A percentile compares a stretch with the other conserved stretches of the same genome.
Conservation (phyloP, 192 early-diverging fungal genomes). For the Phycomyces blakesleeanus region DNA sequence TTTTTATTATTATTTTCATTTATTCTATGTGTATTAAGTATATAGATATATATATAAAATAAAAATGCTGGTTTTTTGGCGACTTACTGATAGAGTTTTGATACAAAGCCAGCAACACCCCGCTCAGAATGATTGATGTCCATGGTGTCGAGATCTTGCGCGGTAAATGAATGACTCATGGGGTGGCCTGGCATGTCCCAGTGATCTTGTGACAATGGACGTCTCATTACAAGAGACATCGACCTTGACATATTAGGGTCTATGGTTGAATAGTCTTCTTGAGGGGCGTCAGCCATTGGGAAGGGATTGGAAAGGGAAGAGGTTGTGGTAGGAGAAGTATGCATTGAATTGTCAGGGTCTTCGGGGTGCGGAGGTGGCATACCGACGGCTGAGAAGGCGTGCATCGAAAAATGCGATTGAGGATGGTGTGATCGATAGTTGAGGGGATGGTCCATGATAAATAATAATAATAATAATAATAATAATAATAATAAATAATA, state of each 20-base stretch:
- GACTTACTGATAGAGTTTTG: slow-evolving; percentile 37
- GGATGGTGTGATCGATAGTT: neutral
- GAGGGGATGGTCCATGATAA: neutral
- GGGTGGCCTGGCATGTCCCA: neutral
- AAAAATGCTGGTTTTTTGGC: neutral
- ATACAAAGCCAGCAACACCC: slow-evolving; percentile 38
- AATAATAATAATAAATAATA: neutral
- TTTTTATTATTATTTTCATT: too few species aligned
- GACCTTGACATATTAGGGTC: too few species aligned
- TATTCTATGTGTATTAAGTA: too few species aligned
- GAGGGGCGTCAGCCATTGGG: neutral
- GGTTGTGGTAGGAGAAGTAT: neutral
- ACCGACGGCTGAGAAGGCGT: neutral
- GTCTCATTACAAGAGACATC: too few species aligned
- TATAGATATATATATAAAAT: neutral
- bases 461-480: neutral
- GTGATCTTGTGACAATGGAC: neutral
- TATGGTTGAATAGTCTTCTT: neutral
- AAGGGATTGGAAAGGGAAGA: neutral
- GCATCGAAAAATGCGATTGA: neutral
- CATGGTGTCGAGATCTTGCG: slow-evolving; percentile 12
- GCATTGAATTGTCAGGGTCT: neutral
- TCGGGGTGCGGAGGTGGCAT: neutral
- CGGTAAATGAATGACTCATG: neutral
- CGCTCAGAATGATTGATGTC: slow-evolving; percentile 18